Evolutionary conservation across 768 basidiomycete species (phyloP), one percentile per base, ranked within the genome.

Genomic region (Pisolithus microcarpus): DNA sequence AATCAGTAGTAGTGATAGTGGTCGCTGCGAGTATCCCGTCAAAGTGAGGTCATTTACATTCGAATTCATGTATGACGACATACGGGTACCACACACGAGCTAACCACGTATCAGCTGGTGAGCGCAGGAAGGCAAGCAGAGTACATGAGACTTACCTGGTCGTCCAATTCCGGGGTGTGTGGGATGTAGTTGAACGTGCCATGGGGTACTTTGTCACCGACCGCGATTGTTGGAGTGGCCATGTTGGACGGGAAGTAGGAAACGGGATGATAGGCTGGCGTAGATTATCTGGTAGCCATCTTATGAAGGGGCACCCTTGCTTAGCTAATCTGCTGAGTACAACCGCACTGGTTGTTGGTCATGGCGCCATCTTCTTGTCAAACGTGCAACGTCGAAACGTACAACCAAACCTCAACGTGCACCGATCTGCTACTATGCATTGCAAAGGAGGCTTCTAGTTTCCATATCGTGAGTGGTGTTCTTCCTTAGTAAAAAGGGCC

Each of bases 61-160:
- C 13, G 46, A 13, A 9, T 7, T n/a, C 9, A 19, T 42, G 28
- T 36, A 21, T 51, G 6, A 40, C n/a, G 31, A 69, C 86, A 61
- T 63, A 87, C 86, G 79, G 39, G 74, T 56, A 53, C 85, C 87
- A 59, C 85, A 88, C 13, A 72, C 80, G 49, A 75, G 60, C 83
- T 85, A 38, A n/a, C 21, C 37, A 39, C 26, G 23, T 15, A 24
- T 51, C 36, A 55, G 31, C 45, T 28, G 43, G 43, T 15, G 5
- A 43, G 34, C 24, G 7, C 44, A 5, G 1, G 46, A 49, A 38
- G 38, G 40, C 58, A 24, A 63, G 54, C 18, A 38, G 39, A 21
- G 48, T 15, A 11, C 4, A 3, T 10, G 11, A 21, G 15, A 30
- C 79, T 55, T 50, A 82, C 79, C 55, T 72, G 71, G 64, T 81